Conservation (phyloP, 495 filamentous ascomycete species). For the Sordaria brevicollis region DNA sequence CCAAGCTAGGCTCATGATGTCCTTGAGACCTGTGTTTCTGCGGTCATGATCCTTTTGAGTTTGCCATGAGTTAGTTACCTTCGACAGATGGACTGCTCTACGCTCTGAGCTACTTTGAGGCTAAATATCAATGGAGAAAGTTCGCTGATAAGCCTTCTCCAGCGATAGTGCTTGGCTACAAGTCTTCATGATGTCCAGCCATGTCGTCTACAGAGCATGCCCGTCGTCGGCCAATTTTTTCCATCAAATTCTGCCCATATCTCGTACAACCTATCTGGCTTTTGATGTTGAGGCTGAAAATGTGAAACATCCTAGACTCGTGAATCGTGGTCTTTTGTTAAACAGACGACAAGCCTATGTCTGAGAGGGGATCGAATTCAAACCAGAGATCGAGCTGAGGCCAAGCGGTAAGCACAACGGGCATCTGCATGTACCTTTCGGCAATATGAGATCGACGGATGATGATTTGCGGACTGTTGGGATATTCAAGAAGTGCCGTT, state of each 20-base stretch:
- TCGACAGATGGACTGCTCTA: too few species aligned
- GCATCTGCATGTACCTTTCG: background rate
- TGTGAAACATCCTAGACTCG: background rate
- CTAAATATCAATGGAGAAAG: too few species aligned
- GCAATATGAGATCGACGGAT: background rate
- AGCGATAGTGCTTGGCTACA: too few species aligned
- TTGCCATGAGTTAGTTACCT: too few species aligned
- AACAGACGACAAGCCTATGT: background rate
- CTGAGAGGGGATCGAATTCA: background rate
- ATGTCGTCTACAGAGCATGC: too few species aligned
- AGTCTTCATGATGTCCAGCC: too few species aligned
- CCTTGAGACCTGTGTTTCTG: too few species aligned
- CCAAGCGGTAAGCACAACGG: background rate
- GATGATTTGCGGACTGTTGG: background rate
- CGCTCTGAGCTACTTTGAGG: too few species aligned
- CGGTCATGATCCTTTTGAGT: too few species aligned
- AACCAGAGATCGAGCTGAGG: background rate
- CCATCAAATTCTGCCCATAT: background rate
- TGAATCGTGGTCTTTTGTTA: background rate
- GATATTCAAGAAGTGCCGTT: background rate
- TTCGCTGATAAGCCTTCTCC: too few species aligned
- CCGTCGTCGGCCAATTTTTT: background rate
- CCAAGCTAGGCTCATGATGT: too few species aligned
- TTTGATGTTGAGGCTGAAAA: background rate
- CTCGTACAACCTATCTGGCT: background rate